Percentiles rank a stretch among this genome's conserved stretches.
Conservation (phyloP, 2,329 filamentous ascomycete genomes). For the Monilinia polystroma region DNA sequence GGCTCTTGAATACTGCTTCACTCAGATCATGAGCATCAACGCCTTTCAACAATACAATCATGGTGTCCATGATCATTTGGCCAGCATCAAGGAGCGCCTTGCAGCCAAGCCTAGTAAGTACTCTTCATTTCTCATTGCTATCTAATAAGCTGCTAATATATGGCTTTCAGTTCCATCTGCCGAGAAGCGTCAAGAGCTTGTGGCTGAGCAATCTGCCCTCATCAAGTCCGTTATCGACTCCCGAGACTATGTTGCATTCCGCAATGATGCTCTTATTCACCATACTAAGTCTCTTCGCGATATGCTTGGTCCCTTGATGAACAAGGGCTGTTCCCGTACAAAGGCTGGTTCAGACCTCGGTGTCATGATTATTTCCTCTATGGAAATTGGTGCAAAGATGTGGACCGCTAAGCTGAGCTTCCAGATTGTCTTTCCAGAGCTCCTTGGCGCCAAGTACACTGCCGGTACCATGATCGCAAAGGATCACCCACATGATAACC, state of each 20-base stretch:
- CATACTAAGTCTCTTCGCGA: constrained; percentile 42
- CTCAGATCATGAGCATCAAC: constrained; percentile 40
- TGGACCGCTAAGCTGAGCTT: constrained; percentile 45
- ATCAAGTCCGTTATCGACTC: constrained; percentile 44
- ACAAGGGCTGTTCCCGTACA: constrained; percentile 40
- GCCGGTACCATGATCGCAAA: constrained; percentile 46
- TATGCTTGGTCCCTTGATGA: constrained; percentile 47
- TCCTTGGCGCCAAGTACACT: constrained; percentile 50
- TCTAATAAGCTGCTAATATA: constrained; percentile 21
- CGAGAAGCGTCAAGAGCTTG: constrained; percentile 39
- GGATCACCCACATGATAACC: constrained; percentile 45
- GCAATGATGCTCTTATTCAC: constrained; percentile 25
- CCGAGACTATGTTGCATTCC: constrained; percentile 38
- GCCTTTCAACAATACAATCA: constrained; percentile 41
- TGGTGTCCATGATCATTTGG: constrained; percentile 32
- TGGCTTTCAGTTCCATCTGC: constrained; percentile 28
- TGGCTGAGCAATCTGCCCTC: constrained; percentile 42
- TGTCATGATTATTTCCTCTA: constrained; percentile 30
- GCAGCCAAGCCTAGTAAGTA: constrained; percentile 35
- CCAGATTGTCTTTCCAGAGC: constrained; percentile 52
- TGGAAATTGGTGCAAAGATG: constrained; percentile 46
- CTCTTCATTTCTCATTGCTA: constrained; percentile 21
- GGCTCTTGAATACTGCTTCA: constrained; percentile 42
- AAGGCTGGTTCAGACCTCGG: constrained; percentile 45
- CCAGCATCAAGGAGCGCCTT: constrained; percentile 29